Evolutionary conservation across 1,139 yeast species (phyloP).

Genomic region (Yamadazyma aaseri): DNA sequence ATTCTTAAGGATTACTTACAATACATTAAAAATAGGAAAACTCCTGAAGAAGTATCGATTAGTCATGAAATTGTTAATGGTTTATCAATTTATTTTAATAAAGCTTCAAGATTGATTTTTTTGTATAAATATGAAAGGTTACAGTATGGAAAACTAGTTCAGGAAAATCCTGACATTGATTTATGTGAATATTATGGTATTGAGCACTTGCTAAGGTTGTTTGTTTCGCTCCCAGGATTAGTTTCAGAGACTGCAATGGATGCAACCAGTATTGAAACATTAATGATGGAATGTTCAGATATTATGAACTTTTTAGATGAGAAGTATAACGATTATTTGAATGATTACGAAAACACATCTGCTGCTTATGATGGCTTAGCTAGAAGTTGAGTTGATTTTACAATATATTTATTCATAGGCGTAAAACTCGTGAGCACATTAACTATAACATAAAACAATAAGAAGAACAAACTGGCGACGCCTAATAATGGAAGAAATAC

Average conservation of each 20-base stretch:
- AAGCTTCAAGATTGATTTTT: conserved; percentile 66
- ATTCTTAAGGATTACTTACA: conserved; percentile 50
- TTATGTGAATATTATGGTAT: conserved; percentile 60
- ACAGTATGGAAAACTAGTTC: conserved; percentile 63
- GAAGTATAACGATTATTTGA: conserved; percentile 46
- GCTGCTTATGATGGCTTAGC: conserved; percentile 60
- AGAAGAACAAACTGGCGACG: neutral
- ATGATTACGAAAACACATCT: conserved; percentile 53
- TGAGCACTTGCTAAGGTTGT: conserved; percentile 71
- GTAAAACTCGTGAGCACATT: conserved; percentile 6
- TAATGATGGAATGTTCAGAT: conserved; percentile 41
- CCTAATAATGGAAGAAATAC: conserved; percentile 3
- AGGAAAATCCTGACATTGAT: conserved; percentile 23
- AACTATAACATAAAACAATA: conserved; percentile 1
- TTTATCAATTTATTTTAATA: conserved; percentile 72
- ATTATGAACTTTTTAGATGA: conserved; percentile 54
- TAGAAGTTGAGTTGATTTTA: conserved; percentile 15
- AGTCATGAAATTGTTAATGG: conserved; percentile 70
- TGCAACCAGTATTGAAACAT: conserved; percentile 59
- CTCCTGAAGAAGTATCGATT: conserved; percentile 45
- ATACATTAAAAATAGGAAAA: conserved; percentile 28
- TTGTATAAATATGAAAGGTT: conserved; percentile 83
- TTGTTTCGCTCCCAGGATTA: conserved; percentile 78
- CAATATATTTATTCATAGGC: neutral
- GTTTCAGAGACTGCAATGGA: conserved; percentile 83